Evolutionary conservation across 345 rosid species (phyloP).

Genomic region (Pistacia integerrima): DNA sequence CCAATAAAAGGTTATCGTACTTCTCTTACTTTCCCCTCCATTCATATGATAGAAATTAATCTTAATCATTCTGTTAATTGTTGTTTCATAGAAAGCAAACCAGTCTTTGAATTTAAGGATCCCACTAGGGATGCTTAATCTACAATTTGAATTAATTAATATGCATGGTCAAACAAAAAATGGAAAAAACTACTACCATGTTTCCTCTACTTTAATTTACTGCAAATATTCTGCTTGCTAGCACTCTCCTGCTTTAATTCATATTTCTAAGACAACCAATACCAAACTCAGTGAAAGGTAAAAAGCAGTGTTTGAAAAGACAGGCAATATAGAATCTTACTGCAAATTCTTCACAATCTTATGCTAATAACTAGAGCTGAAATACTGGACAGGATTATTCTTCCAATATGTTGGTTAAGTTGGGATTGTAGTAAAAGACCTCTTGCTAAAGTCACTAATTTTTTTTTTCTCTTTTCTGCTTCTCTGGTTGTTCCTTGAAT

Average conservation of each 20-base stretch:
- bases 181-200: too few species aligned
- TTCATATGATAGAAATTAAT: neutral
- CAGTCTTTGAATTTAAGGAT: neutral
- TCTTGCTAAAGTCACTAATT: neutral
- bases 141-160: neutral
- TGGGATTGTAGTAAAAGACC: neutral
- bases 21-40: slow-evolving; percentile 1
- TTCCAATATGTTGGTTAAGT: neutral
- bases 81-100: neutral
- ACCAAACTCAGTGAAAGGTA: too few species aligned
- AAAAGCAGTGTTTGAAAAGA: too few species aligned
- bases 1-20: slow-evolving; percentile 33
- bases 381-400: neutral
- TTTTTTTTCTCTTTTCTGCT: neutral
- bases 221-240: too few species aligned
- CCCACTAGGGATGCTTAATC: neutral
- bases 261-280: too few species aligned
- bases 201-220: too few species aligned
- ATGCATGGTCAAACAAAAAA: neutral
- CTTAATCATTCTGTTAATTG: slow-evolving; percentile 8
- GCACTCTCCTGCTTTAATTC: too few species aligned
- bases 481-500: neutral
- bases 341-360: neutral
- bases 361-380: neutral
- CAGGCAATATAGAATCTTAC: too few species aligned